phyloP scores from a whole-genome alignment of 495 filamentous ascomycete species.

The Talaromyces ruber region DNA sequence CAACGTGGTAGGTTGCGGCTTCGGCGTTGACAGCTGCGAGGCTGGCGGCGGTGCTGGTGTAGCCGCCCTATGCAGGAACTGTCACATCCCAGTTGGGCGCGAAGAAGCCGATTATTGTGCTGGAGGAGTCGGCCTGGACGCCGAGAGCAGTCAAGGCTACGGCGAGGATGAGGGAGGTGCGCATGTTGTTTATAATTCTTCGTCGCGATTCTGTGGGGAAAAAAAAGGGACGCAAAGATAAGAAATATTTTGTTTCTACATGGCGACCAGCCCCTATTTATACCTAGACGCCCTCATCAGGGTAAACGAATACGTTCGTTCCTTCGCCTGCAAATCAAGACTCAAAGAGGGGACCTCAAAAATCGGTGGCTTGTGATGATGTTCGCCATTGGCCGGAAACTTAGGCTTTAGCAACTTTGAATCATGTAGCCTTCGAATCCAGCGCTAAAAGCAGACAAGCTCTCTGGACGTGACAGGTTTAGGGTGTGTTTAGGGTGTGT shows the following conservation, averaged over 20 bases:
- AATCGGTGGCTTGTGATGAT: not conserved
- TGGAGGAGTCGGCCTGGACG: not conserved
- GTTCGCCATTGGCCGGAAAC: not conserved
- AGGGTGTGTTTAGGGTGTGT: not conserved
- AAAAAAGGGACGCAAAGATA: not conserved
- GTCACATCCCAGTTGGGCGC: not conserved
- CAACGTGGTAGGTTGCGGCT: constrained; percentile 20
- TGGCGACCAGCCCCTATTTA: not conserved
- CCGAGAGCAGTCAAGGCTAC: not conserved
- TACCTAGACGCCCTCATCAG: not conserved
- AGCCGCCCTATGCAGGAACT: not conserved
- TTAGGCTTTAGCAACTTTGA: not conserved
- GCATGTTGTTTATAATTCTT: not conserved
- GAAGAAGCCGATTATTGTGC: not conserved
- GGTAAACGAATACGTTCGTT: not conserved
- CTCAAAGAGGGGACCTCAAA: not conserved
- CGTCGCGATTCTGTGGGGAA: not conserved
- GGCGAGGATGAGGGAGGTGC: not conserved
- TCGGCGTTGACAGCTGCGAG: constrained; percentile 14
- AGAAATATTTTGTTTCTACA: not conserved
- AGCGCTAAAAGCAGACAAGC: not conserved
- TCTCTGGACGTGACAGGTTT: not conserved
- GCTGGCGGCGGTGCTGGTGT: constrained; percentile 15
- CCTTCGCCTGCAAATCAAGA: not conserved
- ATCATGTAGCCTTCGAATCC: not conserved